Evolutionary conservation across 179 eudicot genomes (phyloP).

Genomic region (Patellifolia procumbens): DNA sequence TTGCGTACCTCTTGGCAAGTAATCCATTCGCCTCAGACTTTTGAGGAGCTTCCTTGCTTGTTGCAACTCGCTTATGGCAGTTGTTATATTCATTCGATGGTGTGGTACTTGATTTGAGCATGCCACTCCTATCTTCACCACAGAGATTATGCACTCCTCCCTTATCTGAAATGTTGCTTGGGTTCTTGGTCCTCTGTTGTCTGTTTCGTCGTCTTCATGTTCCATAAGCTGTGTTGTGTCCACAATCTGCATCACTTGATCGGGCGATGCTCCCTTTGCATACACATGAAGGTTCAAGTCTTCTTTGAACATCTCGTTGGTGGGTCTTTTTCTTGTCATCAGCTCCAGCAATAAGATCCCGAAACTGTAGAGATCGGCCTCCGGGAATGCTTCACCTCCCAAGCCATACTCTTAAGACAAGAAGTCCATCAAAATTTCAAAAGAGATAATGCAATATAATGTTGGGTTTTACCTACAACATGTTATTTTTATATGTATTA

Average conservation of each 20-base stretch:
- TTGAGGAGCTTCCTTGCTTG: constrained; percentile 9
- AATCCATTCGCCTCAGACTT: not conserved
- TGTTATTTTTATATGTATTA: too few relatives aligned
- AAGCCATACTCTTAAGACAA: constrained; percentile 19
- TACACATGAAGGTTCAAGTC: constrained; percentile 17
- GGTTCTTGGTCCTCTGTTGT: not conserved
- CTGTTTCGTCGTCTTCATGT: not conserved
- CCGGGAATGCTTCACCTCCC: constrained; percentile 18
- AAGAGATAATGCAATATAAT: too few relatives aligned
- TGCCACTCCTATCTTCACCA: constrained; percentile 23
- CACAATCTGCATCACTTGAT: constrained; percentile 3
- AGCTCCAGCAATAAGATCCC: constrained; percentile 23
- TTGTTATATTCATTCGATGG: constrained; percentile 6
- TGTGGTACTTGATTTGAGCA: constrained; percentile 22
- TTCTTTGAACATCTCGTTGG: constrained; percentile 13
- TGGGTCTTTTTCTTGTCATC: constrained; percentile 26
- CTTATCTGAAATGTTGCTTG: not conserved
- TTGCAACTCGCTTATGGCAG: constrained; percentile 9
- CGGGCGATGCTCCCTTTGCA: constrained; percentile 16
- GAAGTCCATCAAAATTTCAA: not conserved
- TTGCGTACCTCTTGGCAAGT: not conserved
- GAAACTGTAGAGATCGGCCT: constrained; percentile 21
- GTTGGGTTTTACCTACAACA: too few relatives aligned
- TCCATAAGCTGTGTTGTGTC: not conserved
- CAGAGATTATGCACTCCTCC: not conserved